These are phyloP conservation scores for Monosporascus sp. DNA, from an alignment of 2,329 filamentous ascomycete genomes.

Conservation along the genomic window DNA sequence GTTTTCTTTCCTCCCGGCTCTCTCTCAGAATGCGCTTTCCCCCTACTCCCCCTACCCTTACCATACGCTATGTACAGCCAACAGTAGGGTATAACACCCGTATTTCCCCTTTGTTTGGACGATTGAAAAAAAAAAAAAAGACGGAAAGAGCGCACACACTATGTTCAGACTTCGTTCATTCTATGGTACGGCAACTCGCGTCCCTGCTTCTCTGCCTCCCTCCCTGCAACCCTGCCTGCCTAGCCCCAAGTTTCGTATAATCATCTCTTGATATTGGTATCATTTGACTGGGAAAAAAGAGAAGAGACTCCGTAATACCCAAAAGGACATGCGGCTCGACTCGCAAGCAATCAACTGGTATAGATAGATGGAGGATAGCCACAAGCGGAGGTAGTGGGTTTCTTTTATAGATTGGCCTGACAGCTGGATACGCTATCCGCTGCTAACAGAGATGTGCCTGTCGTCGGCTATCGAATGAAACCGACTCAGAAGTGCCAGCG, in stretches of 20 bases:
- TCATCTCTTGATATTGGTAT: neutral
- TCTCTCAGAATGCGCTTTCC: too few relatives aligned
- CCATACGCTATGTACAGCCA: neutral
- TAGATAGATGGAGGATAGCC: neutral
- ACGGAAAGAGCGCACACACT: neutral
- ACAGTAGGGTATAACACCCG: too few relatives aligned
- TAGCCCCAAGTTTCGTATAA: neutral
- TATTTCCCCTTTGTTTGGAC: too few relatives aligned
- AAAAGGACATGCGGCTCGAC: neutral
- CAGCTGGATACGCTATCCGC: neutral
- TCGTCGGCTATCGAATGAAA: neutral
- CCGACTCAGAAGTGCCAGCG: slow-evolving; percentile 40
- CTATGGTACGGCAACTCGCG: neutral
- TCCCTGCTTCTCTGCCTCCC: neutral
- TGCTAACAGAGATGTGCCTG: too few relatives aligned
- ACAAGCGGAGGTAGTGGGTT: neutral
- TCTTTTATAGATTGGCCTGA: neutral
- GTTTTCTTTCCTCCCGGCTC: too few relatives aligned
- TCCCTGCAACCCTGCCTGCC: neutral
- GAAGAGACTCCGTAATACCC: neutral
- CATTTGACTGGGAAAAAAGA: neutral
- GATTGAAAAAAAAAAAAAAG: neutral
- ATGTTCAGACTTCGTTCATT: neutral
- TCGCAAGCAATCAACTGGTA: neutral
- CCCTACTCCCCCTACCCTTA: neutral